These are phyloP conservation scores for Macrophomina phaseolina DNA, from an alignment of 2,329 filamentous ascomycete genomes.

Conservation along the genomic window DNA sequence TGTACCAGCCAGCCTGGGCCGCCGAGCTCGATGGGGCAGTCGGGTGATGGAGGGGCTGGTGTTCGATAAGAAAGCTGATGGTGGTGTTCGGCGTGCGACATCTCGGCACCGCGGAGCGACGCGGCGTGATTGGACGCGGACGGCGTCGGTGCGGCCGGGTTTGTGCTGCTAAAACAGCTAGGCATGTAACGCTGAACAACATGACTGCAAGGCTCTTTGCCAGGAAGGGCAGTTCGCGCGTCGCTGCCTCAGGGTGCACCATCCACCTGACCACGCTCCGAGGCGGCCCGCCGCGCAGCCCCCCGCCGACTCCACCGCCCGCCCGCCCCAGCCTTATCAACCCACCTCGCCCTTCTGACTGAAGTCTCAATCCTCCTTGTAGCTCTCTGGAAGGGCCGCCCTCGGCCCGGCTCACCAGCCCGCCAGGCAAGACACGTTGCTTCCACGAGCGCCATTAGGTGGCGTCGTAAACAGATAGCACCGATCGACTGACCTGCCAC, in stretches of 20 bases:
- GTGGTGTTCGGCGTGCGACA: constrained; percentile 13
- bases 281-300: background rate
- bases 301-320: background rate
- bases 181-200: constrained; percentile 20
- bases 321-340: background rate
- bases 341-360: constrained; percentile 10
- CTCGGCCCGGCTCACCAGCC: background rate
- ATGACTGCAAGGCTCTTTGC: constrained; percentile 18
- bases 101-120: background rate
- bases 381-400: background rate
- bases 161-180: background rate
- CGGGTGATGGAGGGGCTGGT: background rate
- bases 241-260: constrained; percentile 2
- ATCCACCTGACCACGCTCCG: constrained; percentile 8
- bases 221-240: constrained; percentile 3
- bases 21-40: background rate
- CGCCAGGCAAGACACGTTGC: background rate
- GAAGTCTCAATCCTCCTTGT: background rate
- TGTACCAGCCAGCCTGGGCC: background rate
- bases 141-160: background rate
- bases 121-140: background rate
- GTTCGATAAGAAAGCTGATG: background rate
- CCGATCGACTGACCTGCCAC: background rate
- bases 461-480: constrained; percentile 7
- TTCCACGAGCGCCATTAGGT: constrained; percentile 1